Evolutionary conservation across 306 rosid genomes (phyloP).

Genomic region (Citrullus amarus): DNA sequence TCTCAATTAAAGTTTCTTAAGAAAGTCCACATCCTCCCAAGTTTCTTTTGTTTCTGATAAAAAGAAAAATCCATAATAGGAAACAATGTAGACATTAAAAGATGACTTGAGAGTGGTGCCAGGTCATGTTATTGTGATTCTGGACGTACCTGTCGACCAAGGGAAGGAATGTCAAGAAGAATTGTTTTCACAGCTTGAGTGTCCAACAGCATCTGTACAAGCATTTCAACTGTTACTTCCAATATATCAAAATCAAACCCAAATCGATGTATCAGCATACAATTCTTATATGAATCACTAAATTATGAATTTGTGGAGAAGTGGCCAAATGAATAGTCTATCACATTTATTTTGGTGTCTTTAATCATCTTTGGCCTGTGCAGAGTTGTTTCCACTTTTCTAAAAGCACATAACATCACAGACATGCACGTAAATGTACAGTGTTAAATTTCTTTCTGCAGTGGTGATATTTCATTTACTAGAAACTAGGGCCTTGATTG

Average conservation of each 20-base stretch:
- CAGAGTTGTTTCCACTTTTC: background rate
- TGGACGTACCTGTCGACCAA: conserved; percentile 77
- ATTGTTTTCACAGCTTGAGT: conserved; percentile 98
- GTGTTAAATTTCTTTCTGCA: background rate
- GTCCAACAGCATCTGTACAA: conserved; percentile 87
- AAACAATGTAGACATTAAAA: background rate
- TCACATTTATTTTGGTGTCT: background rate
- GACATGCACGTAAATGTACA: background rate
- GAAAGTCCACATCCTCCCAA: background rate
- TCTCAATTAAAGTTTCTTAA: background rate
- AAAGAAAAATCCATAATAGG: background rate
- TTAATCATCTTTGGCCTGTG: background rate
- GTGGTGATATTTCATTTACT: background rate
- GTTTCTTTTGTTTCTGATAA: background rate
- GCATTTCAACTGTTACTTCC: conserved; percentile 10
- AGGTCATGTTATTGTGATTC: background rate
- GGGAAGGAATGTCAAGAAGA: conserved; percentile 94
- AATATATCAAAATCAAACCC: background rate
- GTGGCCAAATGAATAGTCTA: background rate
- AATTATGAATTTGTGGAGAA: background rate
- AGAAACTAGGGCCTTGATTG: background rate
- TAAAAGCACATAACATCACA: background rate
- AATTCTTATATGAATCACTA: background rate
- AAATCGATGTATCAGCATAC: background rate
- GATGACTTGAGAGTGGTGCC: background rate